These are phyloP conservation scores for Chlorella sp. DNA, from an alignment of 139 green algal species.

Conservation along the genomic window DNA sequence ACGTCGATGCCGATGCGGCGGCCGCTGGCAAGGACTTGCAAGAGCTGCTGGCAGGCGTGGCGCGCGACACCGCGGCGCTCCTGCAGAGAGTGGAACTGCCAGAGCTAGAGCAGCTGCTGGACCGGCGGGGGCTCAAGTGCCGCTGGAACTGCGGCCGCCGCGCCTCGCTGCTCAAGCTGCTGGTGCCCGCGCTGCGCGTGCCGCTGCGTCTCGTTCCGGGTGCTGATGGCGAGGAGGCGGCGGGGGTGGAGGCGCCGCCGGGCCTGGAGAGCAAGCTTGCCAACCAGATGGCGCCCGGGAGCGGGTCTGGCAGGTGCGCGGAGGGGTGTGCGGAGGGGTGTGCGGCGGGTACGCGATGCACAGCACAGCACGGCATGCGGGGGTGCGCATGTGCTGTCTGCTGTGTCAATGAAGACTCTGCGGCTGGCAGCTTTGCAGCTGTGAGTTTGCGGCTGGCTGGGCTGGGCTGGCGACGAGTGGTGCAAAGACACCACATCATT, in stretches of 20 bases:
- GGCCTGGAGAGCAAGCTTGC: background rate
- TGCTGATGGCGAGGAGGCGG: background rate
- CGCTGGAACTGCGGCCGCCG: constrained; percentile 18
- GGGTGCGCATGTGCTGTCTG: background rate
- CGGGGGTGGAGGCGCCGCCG: background rate
- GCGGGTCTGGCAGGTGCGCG: background rate
- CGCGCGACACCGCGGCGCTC: background rate
- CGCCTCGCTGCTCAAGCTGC: constrained; percentile 12
- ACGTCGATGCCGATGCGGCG: background rate
- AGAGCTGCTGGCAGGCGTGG: constrained; percentile 7
- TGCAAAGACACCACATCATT: background rate
- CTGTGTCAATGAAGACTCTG: background rate
- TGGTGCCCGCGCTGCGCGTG: constrained; percentile 28
- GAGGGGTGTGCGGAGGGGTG: constrained; percentile 1
- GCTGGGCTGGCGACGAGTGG: no score
- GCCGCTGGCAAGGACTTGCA: background rate
- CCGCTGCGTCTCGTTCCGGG: constrained; percentile 10
- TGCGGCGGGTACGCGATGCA: no score
- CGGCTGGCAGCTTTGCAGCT: background rate
- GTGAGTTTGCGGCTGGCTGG: background rate
- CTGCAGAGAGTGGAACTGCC: background rate
- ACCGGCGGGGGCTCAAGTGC: constrained; percentile 16
- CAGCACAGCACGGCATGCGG: no score
- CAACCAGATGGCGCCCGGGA: no score
- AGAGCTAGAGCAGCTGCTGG: constrained; percentile 3